Conservation (phyloP, 2,329 filamentous ascomycete genomes). For the Lecanosticta acicola region DNA sequence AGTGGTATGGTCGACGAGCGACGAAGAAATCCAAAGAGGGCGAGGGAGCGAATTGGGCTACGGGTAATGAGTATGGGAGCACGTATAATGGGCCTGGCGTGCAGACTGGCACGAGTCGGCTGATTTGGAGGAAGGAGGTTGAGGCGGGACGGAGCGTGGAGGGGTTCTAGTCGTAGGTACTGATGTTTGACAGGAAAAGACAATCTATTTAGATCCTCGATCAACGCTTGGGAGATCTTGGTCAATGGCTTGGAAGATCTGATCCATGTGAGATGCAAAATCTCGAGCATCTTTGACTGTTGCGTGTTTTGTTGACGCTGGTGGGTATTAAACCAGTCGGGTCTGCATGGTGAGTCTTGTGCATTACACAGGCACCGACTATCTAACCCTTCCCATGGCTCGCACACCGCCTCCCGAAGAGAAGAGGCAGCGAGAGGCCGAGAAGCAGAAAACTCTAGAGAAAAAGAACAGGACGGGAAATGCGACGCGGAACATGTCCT, state of each 20-base stretch:
- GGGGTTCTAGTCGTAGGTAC: slow-evolving; percentile 7
- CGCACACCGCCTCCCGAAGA: too few species aligned
- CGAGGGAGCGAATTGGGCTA: slow-evolving; percentile 52
- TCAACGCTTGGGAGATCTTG: not conserved
- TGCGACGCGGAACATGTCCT: too few species aligned
- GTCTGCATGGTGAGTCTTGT: too few species aligned
- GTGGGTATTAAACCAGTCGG: too few species aligned
- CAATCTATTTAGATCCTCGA: too few species aligned
- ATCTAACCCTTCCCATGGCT: too few species aligned
- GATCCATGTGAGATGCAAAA: not conserved
- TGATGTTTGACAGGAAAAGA: too few species aligned
- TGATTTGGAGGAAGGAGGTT: slow-evolving; percentile 50
- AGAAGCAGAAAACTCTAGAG: too few species aligned
- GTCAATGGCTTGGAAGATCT: not conserved
- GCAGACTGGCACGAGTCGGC: slow-evolving; percentile 44
- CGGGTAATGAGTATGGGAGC: slow-evolving; percentile 52
- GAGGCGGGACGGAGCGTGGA: slow-evolving; percentile 32
- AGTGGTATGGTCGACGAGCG: slow-evolving; percentile 50
- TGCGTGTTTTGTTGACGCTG: too few species aligned
- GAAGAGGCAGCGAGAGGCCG: too few species aligned
- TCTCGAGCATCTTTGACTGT: not conserved
- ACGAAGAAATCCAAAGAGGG: slow-evolving; percentile 38
- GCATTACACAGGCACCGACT: too few species aligned
- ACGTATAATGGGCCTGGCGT: slow-evolving; percentile 57
- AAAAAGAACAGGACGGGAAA: too few species aligned